Evolutionary conservation across 2,329 filamentous ascomycete genomes (phyloP).

Genomic region (Alternaria burnsii): DNA sequence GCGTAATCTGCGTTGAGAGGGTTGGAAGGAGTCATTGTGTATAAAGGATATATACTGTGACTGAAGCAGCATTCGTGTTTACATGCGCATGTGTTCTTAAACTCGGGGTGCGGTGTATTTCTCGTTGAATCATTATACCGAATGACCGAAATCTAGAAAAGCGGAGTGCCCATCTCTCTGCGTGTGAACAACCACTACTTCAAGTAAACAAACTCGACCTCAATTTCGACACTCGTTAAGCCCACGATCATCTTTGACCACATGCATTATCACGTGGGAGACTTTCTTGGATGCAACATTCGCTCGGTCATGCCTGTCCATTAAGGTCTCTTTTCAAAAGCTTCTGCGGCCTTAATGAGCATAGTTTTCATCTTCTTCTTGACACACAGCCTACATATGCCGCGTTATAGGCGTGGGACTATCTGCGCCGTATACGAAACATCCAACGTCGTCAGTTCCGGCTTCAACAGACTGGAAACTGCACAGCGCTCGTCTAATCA

Average conservation of each 20-base stretch:
- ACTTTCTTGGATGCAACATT: background rate
- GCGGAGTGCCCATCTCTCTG: background rate
- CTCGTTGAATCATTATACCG: constrained; percentile 8
- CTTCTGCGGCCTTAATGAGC: background rate
- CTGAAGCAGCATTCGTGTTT: background rate
- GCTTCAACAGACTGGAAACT: background rate
- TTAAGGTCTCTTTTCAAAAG: background rate
- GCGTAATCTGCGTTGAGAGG: constrained; percentile 11
- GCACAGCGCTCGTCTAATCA: background rate
- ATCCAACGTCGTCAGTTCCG: background rate
- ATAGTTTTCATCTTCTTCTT: background rate
- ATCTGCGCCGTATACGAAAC: background rate
- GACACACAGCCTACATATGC: background rate
- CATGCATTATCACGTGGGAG: background rate
- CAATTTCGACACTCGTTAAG: background rate
- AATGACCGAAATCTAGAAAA: background rate
- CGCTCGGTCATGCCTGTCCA: background rate
- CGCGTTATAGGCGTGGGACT: background rate
- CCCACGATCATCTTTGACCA: background rate
- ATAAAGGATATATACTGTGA: background rate
- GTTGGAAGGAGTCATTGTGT: background rate
- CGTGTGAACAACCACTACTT: background rate
- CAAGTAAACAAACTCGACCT: background rate
- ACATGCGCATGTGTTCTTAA: background rate
- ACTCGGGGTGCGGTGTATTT: background rate